A percentile compares a stretch with the other conserved stretches of the same genome.
These are phyloP conservation scores for Teunomyces atbi DNA, from an alignment of 805 yeast genomes.

Conservation along the genomic window DNA sequence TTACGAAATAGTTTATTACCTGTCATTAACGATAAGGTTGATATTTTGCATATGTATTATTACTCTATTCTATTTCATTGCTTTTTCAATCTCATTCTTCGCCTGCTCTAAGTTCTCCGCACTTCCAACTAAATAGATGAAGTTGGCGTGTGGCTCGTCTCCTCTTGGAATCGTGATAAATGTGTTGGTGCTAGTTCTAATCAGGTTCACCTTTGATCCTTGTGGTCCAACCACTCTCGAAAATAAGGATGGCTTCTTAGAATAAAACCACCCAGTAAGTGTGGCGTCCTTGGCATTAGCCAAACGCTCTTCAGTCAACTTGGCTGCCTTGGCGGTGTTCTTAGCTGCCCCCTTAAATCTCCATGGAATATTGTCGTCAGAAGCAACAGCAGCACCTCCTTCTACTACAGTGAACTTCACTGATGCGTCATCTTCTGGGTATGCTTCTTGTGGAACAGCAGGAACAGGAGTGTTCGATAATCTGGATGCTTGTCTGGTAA, in stretches of 20 bases:
- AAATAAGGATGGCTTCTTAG: conserved; percentile 50
- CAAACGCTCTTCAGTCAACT: conserved; percentile 49
- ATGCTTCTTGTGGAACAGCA: conserved; percentile 47
- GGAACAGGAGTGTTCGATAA: conserved; percentile 44
- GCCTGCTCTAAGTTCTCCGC: conserved; percentile 47
- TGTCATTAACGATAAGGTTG: too few species aligned
- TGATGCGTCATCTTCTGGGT: conserved; percentile 38
- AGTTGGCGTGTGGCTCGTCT: conserved; percentile 49
- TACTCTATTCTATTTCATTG: conserved; percentile 4
- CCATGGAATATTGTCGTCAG: conserved; percentile 54
- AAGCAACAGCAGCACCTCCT: conserved; percentile 21
- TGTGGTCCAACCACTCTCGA: conserved; percentile 73
- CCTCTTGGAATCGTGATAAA: conserved; percentile 64
- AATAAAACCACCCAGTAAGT: conserved; percentile 61
- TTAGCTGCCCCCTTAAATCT: conserved; percentile 56
- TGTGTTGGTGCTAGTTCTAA: conserved; percentile 59
- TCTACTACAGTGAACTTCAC: conserved; percentile 49
- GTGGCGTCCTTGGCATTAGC: conserved; percentile 46
- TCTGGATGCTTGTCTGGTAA: conserved; percentile 48
- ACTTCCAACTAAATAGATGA: conserved; percentile 60
- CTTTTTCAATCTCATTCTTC: conserved; percentile 13
- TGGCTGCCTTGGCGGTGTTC: conserved; percentile 51
- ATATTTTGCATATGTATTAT: neutral
- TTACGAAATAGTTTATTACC: neutral
- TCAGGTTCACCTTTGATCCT: conserved; percentile 62